Evolutionary conservation across 371 early-diverging fungal species (phyloP), one percentile per base, ranked within the genome.

Genomic region (Apophysomyces variabilis): DNA sequence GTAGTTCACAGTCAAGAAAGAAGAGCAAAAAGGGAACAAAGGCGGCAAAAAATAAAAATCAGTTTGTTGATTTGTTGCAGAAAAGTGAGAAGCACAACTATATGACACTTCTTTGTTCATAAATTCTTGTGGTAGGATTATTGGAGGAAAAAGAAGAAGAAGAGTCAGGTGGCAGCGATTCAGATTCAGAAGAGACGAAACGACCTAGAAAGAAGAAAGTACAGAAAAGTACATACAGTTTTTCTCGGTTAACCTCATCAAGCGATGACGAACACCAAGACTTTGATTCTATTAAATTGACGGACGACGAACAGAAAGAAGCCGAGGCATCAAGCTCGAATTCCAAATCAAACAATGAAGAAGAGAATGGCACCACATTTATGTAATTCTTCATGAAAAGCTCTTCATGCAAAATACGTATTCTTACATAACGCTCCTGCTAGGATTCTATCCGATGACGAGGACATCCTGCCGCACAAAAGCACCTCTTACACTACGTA

Each of bases 31-130:
- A 45, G 26, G 46, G 46, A 5, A 21, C 18, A 7, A 45, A 60
- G 37, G 12, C 38, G 54, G 14, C 39, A 16, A 5, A 16, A 41
- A 54, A 66, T 50, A 37, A 41, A 57, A 38, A 16, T 36, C 62
- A 73, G 4, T 73, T 65, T 67, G 37, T 65, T 11, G 68, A 64
- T 32, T 64, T 58, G 18, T 43, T 74, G n/a, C 57, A 71, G 43
- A 74, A 71, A 69, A 65, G 74, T 58, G 62, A 73, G 54, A 21
- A 11, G 21, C 13, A 47, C 47, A n/a, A 21, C 11, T 18, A 1
- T 11, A n/a, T 50, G 7, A 9, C 16, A 32, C 32, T 21, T 45
- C 7, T 9, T 50, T 32, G n/a, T 26, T 50, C 54, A 50, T 21
- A 26, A 26, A 16, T 6, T 61, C 9, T 2, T 43, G 37, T 26